Base-by-base conservation (phyloP, 768 basidiomycete species). In the Russula dissimulans region DNA sequence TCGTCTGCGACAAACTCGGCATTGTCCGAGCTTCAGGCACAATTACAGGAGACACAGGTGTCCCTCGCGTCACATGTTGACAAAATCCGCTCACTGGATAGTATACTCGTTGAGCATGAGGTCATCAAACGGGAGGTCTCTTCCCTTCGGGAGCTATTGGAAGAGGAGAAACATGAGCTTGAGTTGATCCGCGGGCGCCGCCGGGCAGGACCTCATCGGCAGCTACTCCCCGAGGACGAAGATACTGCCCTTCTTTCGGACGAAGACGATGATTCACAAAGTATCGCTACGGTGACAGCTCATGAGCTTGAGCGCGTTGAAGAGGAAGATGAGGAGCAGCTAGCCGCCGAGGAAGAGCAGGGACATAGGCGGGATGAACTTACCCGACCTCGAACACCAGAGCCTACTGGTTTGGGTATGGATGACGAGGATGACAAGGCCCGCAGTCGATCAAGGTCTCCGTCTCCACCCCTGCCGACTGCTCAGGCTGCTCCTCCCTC, bases 31-130 rank as follows among this genome's bases (percentile, higher is more conserved):
- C 80, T 99, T 6, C 94, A 95, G 66, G 70, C 78, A 10, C 91
- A 97, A 70, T 79, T 98, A 14, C 80, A 80, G 47, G 90, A 93
- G 44, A 97, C 95, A 0, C 94, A 95, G 68, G 71, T 78, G 0
- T 85, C 85, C 0, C 79, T 98, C 12, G 79, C 85, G 3, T 76
- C 73, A 15, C 92, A 97, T 67, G 80, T 91, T 43, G 89, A 93
- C 63, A 91, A 85, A 71, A 86, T 95, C 54, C 83, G 85, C 43
- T 84, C 86, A 29, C 76, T 99, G 42, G 95, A 97, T 68, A 81
- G 78, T 34, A 81, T 90, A 62, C 76, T 95, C 42, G 78, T 79
- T 1, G 93, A 97, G 73, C 92, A 97, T 65, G 93, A 97, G 59
- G 76, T 74, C 8, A 82, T 97, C 68, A 87, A 87, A 71, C 76